phyloP scores from a whole-genome alignment of 2,329 filamentous ascomycete species.

The Pseudopyricularia javanii region DNA sequence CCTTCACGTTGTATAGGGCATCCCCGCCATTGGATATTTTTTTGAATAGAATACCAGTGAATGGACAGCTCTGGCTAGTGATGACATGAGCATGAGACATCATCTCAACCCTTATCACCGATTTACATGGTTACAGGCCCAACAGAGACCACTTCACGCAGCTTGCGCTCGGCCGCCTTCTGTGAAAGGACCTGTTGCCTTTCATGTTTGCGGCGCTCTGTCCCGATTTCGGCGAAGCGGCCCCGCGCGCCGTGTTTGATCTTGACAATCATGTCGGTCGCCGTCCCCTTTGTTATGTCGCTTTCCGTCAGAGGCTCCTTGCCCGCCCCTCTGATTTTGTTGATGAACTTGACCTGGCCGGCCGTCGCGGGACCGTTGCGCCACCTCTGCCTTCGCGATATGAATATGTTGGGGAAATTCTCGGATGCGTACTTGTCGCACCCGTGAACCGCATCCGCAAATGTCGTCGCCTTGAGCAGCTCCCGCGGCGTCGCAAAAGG shows the following conservation, averaged over 20 bases:
- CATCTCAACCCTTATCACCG: not conserved
- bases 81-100: not conserved
- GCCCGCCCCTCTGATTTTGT: conserved; percentile 43
- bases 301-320: conserved; percentile 38
- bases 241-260: conserved; percentile 69
- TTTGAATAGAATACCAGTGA: too few species aligned
- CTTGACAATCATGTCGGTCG: conserved; percentile 86
- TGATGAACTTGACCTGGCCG: conserved; percentile 57
- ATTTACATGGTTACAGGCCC: conserved; percentile 29
- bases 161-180: conserved; percentile 22
- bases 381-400: conserved; percentile 58
- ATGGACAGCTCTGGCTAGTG: not conserved
- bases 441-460: conserved; percentile 68
- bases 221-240: conserved; percentile 42
- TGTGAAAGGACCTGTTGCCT: conserved; percentile 23
- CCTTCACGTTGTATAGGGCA: too few species aligned
- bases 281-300: conserved; percentile 66
- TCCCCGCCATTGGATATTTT: too few species aligned
- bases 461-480: conserved; percentile 52
- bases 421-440: conserved; percentile 69
- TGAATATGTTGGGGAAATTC: conserved; percentile 54
- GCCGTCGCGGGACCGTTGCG: conserved; percentile 51
- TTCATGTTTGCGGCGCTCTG: conserved; percentile 35
- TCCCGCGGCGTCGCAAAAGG: conserved; percentile 59
- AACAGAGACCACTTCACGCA: conserved; percentile 40